Evolutionary conservation across 768 basidiomycete genomes (phyloP).

Genomic region (Pulveroboletus sp.): DNA sequence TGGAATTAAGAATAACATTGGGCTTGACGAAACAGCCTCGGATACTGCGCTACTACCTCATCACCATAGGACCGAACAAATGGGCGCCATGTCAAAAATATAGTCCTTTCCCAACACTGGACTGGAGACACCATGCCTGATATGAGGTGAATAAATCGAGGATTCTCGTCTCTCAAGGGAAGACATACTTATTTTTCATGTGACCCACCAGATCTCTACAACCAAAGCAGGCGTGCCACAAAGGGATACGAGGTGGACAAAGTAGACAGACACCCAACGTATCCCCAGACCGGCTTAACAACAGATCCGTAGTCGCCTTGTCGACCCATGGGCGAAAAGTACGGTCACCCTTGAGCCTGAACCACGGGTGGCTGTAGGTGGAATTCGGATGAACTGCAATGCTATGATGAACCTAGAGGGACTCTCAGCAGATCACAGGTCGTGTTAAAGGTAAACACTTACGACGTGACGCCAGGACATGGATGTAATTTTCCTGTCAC

Average conservation of each 20-base stretch:
- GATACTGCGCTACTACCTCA: neutral
- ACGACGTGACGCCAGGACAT: slow-evolving; percentile 27
- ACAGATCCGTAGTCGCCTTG: neutral
- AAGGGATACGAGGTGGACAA: slow-evolving; percentile 26
- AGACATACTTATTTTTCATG: slow-evolving; percentile 18
- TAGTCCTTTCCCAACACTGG: slow-evolving; percentile 18
- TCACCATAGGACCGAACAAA: slow-evolving; percentile 9
- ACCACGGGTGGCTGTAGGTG: slow-evolving; percentile 7
- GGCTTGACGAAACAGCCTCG: neutral
- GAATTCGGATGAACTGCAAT: slow-evolving; percentile 12
- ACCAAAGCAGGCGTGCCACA: slow-evolving; percentile 23
- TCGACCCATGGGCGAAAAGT: neutral
- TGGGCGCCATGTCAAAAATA: slow-evolving; percentile 15
- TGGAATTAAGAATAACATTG: neutral
- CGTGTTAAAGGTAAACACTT: neutral
- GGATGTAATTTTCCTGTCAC: neutral
- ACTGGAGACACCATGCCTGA: slow-evolving; percentile 17
- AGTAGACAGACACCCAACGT: slow-evolving; percentile 15
- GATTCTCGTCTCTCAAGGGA: neutral
- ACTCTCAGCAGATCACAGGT: neutral
- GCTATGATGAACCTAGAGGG: slow-evolving; percentile 18
- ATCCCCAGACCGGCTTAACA: neutral
- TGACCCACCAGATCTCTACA: slow-evolving; percentile 12
- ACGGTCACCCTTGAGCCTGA: neutral
- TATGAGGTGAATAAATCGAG: neutral